Percentiles rank a stretch among this genome's conserved stretches.
Conservation (phyloP, 805 yeast species). For the Saturnispora zaruensis region DNA sequence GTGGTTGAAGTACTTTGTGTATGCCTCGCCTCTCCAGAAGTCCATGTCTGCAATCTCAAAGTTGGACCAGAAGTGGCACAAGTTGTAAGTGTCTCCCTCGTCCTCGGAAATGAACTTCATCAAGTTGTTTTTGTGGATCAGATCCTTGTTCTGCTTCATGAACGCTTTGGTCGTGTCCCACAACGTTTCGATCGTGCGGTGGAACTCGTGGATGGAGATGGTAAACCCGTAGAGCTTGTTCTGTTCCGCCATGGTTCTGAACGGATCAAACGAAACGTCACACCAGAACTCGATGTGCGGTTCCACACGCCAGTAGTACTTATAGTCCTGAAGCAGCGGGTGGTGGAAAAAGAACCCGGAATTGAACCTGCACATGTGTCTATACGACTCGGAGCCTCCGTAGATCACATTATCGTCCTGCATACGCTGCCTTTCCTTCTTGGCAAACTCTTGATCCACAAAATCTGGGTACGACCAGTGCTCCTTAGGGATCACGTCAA, state of each 20-base stretch:
- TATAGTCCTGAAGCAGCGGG: conserved; percentile 47
- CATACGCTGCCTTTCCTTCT: conserved; percentile 51
- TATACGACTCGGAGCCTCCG: conserved; percentile 33
- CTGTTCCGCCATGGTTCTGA: conserved; percentile 46
- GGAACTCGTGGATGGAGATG: conserved; percentile 54
- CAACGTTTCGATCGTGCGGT: conserved; percentile 45
- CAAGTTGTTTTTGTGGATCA: conserved; percentile 39
- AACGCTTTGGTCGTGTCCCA: conserved; percentile 50
- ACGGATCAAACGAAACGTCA: conserved; percentile 56
- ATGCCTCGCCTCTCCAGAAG: conserved; percentile 51
- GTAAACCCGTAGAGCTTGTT: conserved; percentile 61
- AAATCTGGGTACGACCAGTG: conserved; percentile 85
- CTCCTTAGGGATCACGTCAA: conserved; percentile 63
- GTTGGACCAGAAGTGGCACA: conserved; percentile 80
- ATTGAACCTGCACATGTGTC: conserved; percentile 42
- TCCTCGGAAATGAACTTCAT: conserved; percentile 58
- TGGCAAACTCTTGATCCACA: conserved; percentile 70
- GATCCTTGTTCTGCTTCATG: conserved; percentile 34
- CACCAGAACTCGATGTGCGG: conserved; percentile 57
- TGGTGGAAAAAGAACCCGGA: conserved; percentile 52
- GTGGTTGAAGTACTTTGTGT: conserved; percentile 50
- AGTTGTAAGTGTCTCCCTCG: conserved; percentile 54
- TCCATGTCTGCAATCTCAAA: conserved; percentile 69
- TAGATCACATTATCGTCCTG: conserved; percentile 30
- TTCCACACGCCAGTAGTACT: conserved; percentile 72